phyloP scores from a whole-genome alignment of 2,329 filamentous ascomycete genomes.

The Clarireedia monteithiana region DNA sequence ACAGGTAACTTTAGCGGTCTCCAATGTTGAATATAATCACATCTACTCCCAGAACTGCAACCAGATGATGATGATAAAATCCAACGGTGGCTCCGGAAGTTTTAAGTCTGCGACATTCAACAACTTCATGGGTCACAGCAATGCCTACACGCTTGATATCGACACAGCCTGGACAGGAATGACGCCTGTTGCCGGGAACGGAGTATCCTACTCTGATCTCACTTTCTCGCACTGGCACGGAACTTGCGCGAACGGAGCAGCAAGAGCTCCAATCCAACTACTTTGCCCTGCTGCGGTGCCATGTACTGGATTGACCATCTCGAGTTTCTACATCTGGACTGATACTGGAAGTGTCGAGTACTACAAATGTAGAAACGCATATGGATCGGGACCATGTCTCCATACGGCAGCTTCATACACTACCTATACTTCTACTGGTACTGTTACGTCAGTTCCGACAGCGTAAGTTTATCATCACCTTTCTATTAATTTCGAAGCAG shows the following conservation, averaged over 20 bases:
- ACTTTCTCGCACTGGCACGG: slow-evolving; percentile 50
- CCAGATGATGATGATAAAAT: slow-evolving; percentile 57
- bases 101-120: slow-evolving; percentile 43
- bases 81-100: slow-evolving; percentile 46
- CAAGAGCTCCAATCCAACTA: slow-evolving; percentile 45
- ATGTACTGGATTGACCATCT: slow-evolving; percentile 44
- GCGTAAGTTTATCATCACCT: slow-evolving; percentile 6
- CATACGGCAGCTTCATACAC: slow-evolving; percentile 14
- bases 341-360: slow-evolving; percentile 34
- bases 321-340: slow-evolving; percentile 46
- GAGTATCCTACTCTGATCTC: slow-evolving; percentile 44
- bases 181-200: slow-evolving; percentile 36
- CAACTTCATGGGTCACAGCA: slow-evolving; percentile 52
- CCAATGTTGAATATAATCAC: slow-evolving; percentile 46
- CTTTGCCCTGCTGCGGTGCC: slow-evolving; percentile 42
- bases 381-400: slow-evolving; percentile 41
- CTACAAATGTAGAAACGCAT: slow-evolving; percentile 42
- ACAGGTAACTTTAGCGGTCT: slow-evolving; percentile 32
- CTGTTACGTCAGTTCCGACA: slow-evolving; percentile 9
- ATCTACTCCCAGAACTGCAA: slow-evolving; percentile 51
- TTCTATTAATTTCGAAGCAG: not conserved
- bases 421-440: slow-evolving; percentile 9
- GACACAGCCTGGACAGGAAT: slow-evolving; percentile 45
- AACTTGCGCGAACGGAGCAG: slow-evolving; percentile 34
- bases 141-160: slow-evolving; percentile 50